A percentile compares a stretch with the other conserved stretches of the same genome.
These are phyloP conservation scores for Aspergillus cavernicola DNA, from an alignment of 495 filamentous ascomycete genomes.

Conservation along the genomic window DNA sequence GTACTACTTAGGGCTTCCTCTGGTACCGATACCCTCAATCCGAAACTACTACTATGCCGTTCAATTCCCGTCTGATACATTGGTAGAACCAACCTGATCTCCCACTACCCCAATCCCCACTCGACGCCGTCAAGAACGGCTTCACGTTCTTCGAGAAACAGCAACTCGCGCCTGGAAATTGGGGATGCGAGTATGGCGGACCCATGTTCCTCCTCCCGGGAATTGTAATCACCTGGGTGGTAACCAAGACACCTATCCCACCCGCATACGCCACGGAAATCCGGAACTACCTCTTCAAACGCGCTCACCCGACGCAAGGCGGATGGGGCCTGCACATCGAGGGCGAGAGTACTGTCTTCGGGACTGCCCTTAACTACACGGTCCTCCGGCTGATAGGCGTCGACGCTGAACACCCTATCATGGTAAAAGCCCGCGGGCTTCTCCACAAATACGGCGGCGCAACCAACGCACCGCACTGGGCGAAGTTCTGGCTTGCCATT, in stretches of 20 bases:
- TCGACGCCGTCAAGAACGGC: slow-evolving; percentile 5
- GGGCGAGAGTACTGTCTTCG: slow-evolving; percentile 72
- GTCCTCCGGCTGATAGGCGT: slow-evolving; percentile 69
- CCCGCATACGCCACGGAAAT: slow-evolving; percentile 8
- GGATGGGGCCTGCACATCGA: slow-evolving; percentile 82
- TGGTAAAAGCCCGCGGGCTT: slow-evolving; percentile 68
- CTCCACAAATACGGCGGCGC: slow-evolving; percentile 62
- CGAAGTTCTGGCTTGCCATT: slow-evolving; percentile 78
- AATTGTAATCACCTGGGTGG: slow-evolving; percentile 12
- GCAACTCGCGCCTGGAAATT: slow-evolving; percentile 7
- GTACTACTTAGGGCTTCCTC: slow-evolving; percentile 6
- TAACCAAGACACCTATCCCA: slow-evolving; percentile 12
- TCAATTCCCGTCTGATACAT: no score
- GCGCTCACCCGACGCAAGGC: slow-evolving; percentile 60
- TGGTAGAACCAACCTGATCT: slow-evolving; percentile 6
- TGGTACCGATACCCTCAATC: neutral
- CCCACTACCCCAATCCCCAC: neutral
- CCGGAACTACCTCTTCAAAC: slow-evolving; percentile 2
- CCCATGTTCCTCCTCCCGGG: slow-evolving; percentile 13
- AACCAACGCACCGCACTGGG: slow-evolving; percentile 72
- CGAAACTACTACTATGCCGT: no score
- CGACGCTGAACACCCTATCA: slow-evolving; percentile 64
- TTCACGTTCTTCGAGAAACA: slow-evolving; percentile 4
- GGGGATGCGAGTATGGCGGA: slow-evolving; percentile 15
- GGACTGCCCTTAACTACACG: slow-evolving; percentile 74